Base-by-base conservation (phyloP, 192 early-diverging fungal genomes). In the Coemansia sp. region DNA sequence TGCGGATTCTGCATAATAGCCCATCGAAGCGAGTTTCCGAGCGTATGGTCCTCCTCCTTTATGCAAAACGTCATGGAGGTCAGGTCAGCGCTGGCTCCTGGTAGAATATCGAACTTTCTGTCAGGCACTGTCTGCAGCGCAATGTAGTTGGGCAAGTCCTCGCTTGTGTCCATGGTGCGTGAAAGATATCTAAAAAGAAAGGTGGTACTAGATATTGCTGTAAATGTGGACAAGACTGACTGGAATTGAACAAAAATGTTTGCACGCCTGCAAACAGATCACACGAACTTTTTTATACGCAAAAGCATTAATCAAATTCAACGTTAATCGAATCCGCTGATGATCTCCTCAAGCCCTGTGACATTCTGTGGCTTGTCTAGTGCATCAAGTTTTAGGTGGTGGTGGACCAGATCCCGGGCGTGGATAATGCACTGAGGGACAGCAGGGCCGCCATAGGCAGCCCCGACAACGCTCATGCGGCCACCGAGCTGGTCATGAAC, bases 11-110 rank as follows among this genome's bases (percentile, higher is more conserved):
- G 94, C 90, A 96, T 95, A 16, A 99, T 84, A 49, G 90, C 81
- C 84, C 92, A 95, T 62, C 97, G 88, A 49, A 99, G 83, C 2
- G 94, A 75, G 80, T 98, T 98, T 53, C 95, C 95, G 7, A 99
- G 83, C 3, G 97, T 99, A 73, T 99, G 97, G 76, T 97, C 97
- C 78, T 99, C 95, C 63, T 95, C 91, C 67, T 86, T 85, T 57
- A 99, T 84, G 30, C 81, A 85, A 62, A 99, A 97, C 1, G 97
- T 98, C 63, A 89, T 87, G 47, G 87, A 87, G 5, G 88, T 85
- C 62, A 85, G 82, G 78, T 96, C 94, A 12, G 74, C 68, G 65
- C 77, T 83, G 18, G 83, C 83, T 49, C 88, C 87, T 7, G 81
- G 75, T 34, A 87, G 64, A 22, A 79, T 67, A 41, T 65, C 67